These are phyloP conservation scores for Parafenestella ontariensis DNA, from an alignment of 2,329 filamentous ascomycete genomes.

Conservation along the genomic window DNA sequence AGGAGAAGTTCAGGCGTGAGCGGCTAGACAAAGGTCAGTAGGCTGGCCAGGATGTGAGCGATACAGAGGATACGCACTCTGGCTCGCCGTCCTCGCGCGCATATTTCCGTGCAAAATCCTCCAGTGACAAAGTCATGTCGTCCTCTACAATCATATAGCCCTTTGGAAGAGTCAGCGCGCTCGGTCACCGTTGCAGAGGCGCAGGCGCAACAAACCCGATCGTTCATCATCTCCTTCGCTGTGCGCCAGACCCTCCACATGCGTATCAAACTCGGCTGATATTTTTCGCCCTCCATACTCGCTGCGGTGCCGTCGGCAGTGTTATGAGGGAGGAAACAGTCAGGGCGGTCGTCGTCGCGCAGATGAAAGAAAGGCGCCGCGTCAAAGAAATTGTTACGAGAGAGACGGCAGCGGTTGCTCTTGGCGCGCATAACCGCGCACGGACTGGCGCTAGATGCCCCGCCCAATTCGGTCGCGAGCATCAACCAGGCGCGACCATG, in stretches of 20 bases:
- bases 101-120: slow-evolving; percentile 79
- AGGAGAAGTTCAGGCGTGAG: slow-evolving; percentile 84
- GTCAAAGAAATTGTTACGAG: slow-evolving; percentile 44
- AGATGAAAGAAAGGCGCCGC: slow-evolving; percentile 18
- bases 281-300: slow-evolving; percentile 40
- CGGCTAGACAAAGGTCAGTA: slow-evolving; percentile 63
- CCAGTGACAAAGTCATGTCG: slow-evolving; percentile 84
- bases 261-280: slow-evolving; percentile 55
- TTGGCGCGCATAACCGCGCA: slow-evolving; percentile 27
- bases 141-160: slow-evolving; percentile 92
- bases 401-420: slow-evolving; percentile 16
- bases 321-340: slow-evolving; percentile 11
- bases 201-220: slow-evolving; percentile 70
- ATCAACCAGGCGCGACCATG: slow-evolving; percentile 57
- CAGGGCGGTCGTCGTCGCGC: slow-evolving; percentile 14
- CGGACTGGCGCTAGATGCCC: slow-evolving; percentile 32
- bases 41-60: slow-evolving; percentile 1
- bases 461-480: slow-evolving; percentile 31
- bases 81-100: slow-evolving; percentile 74
- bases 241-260: slow-evolving; percentile 96
- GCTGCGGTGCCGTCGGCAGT: slow-evolving; percentile 11
- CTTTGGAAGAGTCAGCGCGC: slow-evolving; percentile 56
- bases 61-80: slow-evolving; percentile 64
- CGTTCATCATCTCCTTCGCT: slow-evolving; percentile 91
- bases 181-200: slow-evolving; percentile 14